These are phyloP conservation scores for Peterozyma toletana DNA, from an alignment of 805 yeast genomes.

Conservation along the genomic window DNA sequence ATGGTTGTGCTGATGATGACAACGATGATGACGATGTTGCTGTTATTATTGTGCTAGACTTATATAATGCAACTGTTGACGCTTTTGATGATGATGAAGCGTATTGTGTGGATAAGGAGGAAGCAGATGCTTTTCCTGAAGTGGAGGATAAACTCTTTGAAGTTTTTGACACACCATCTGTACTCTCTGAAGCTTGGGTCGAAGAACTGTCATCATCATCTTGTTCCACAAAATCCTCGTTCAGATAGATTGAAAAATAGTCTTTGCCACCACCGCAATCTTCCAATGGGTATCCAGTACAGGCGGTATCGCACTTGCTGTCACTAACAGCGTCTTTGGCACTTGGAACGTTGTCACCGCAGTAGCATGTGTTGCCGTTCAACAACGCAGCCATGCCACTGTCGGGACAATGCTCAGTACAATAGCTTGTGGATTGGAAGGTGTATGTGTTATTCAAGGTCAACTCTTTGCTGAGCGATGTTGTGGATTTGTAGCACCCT, in stretches of 20 bases:
- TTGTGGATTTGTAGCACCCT: conserved; percentile 29
- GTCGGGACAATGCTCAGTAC: conserved; percentile 43
- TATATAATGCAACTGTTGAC: too few relatives aligned
- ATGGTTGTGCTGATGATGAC: conserved; percentile 20
- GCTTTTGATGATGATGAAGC: conserved; percentile 10
- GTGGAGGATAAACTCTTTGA: conserved; percentile 13
- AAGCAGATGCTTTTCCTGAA: conserved; percentile 8
- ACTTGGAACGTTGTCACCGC: conserved; percentile 45
- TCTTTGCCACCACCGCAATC: conserved; percentile 55
- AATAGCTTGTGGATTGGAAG: conserved; percentile 55
- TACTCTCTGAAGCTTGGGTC: conserved; percentile 8
- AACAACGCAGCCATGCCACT: conserved; percentile 42
- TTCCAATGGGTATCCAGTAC: conserved; percentile 59
- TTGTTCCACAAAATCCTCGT: conserved; percentile 17
- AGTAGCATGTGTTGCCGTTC: conserved; percentile 54
- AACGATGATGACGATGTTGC: conserved; percentile 11
- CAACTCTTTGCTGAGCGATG: conserved; percentile 25
- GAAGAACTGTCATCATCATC: conserved; percentile 4
- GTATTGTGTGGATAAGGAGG: conserved; percentile 12
- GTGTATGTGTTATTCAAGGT: conserved; percentile 37
- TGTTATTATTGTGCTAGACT: conserved; percentile 8
- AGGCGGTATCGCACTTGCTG: conserved; percentile 33
- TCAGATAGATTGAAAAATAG: conserved; percentile 38
- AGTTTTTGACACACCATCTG: conserved; percentile 1
- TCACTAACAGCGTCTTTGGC: conserved; percentile 17